A percentile compares a stretch with the other conserved stretches of the same genome.
Conservation (phyloP, 2,329 filamentous ascomycete species). For the Sporothrix sp. region DNA sequence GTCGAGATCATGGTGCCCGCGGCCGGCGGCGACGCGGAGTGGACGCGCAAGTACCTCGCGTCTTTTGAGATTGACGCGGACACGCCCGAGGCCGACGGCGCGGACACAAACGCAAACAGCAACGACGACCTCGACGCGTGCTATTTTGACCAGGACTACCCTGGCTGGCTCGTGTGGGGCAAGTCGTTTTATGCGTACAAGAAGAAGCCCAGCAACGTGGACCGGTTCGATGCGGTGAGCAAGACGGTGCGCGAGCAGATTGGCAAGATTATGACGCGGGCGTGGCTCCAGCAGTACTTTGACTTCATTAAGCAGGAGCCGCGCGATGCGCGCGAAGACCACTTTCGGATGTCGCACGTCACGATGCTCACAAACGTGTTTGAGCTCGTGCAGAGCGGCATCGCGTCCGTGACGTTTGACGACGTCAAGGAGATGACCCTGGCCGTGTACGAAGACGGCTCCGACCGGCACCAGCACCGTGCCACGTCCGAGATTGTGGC, state of each 20-base stretch:
- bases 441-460: constrained; percentile 80
- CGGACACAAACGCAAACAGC: constrained; percentile 36
- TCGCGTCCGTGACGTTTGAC: constrained; percentile 69
- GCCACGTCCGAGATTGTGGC: constrained; percentile 91
- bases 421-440: constrained; percentile 76
- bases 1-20: constrained; percentile 58
- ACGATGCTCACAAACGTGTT: constrained; percentile 84
- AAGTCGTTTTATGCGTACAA: constrained; percentile 74
- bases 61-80: constrained; percentile 55
- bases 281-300: constrained; percentile 84
- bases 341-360: constrained; percentile 81
- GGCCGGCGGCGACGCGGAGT: constrained; percentile 57
- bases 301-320: constrained; percentile 47
- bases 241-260: constrained; percentile 65
- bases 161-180: constrained; percentile 94
- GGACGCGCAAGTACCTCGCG: constrained; percentile 69
- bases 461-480: constrained; percentile 94
- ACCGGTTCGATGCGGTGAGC: constrained; percentile 71
- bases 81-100: background rate
- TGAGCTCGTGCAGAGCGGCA: constrained; percentile 73
- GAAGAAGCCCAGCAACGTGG: constrained; percentile 58
- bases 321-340: constrained; percentile 33
- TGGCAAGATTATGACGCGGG: constrained; percentile 65
- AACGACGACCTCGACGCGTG: constrained; percentile 42
- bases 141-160: constrained; percentile 83